These are phyloP conservation scores for Penicillium vulpinum DNA, from an alignment of 2,329 filamentous ascomycete species.

Conservation along the genomic window DNA sequence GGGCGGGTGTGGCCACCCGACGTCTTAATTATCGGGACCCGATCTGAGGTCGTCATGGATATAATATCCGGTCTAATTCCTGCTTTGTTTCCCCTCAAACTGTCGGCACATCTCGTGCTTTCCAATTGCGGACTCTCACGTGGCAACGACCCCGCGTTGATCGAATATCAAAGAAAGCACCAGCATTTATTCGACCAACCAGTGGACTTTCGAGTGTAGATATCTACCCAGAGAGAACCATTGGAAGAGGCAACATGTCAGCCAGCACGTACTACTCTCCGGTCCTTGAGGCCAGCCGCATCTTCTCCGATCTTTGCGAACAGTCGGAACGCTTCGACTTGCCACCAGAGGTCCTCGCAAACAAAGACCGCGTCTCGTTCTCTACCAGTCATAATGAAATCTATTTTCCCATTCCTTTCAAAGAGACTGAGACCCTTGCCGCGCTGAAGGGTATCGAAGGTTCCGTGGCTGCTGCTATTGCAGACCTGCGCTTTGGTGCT, in stretches of 20 bases:
- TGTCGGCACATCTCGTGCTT: background rate
- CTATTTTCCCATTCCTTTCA: constrained; percentile 50
- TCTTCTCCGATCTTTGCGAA: constrained; percentile 38
- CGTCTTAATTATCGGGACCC: constrained; percentile 14
- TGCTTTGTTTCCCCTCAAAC: background rate
- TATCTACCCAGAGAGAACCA: background rate
- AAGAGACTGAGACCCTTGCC: constrained; percentile 54
- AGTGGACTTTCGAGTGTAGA: background rate
- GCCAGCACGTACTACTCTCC: constrained; percentile 36
- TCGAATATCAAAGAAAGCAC: background rate
- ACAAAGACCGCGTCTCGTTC: constrained; percentile 39
- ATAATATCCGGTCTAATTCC: constrained; percentile 3
- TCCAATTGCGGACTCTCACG: background rate
- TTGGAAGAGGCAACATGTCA: constrained; percentile 19
- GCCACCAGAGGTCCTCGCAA: constrained; percentile 32
- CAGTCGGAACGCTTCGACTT: constrained; percentile 36
- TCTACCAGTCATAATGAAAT: constrained; percentile 39
- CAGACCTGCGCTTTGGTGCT: constrained; percentile 54
- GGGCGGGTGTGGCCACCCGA: constrained; percentile 14
- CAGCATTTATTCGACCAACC: background rate
- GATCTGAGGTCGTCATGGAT: constrained; percentile 2
- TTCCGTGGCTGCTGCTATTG: constrained; percentile 60
- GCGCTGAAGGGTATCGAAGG: constrained; percentile 63
- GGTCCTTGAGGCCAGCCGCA: constrained; percentile 38
- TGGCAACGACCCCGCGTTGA: background rate